Conservation (phyloP, 768 basidiomycete species). For the Leccinum obscurum region DNA sequence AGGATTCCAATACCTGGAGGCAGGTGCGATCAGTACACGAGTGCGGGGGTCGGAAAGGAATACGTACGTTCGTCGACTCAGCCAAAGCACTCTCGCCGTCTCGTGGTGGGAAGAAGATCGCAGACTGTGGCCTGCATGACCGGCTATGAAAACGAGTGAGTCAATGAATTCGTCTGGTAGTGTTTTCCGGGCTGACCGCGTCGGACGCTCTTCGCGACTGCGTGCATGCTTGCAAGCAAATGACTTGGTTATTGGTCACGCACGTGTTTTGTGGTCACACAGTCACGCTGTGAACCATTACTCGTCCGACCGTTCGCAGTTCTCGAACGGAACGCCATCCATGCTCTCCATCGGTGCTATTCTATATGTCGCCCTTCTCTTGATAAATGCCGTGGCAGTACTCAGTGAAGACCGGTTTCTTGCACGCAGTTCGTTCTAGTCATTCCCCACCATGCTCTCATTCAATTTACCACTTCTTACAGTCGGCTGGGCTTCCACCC, state of each 20-base stretch:
- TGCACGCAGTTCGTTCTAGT: constrained; percentile 68
- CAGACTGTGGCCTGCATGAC: constrained; percentile 9
- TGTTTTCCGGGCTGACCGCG: constrained; percentile 22
- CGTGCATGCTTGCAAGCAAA: constrained; percentile 28
- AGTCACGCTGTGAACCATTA: too few species aligned
- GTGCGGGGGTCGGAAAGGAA: background rate
- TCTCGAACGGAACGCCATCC: constrained; percentile 13
- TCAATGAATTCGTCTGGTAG: background rate
- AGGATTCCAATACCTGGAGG: constrained; percentile 54
- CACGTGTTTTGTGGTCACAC: background rate
- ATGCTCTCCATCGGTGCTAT: constrained; percentile 70
- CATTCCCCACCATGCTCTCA: constrained; percentile 5
- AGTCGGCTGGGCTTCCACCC: constrained; percentile 90
- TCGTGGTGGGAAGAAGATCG: constrained; percentile 11
- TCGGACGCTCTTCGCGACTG: constrained; percentile 25
- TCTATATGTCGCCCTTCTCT: constrained; percentile 81
- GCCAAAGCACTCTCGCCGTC: constrained; percentile 32
- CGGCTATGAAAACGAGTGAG: constrained; percentile 15
- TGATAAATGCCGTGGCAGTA: constrained; percentile 94
- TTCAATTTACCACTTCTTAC: constrained; percentile 20
- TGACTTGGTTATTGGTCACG: constrained; percentile 25
- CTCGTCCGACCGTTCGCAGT: constrained; percentile 1
- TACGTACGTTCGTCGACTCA: constrained; percentile 48
- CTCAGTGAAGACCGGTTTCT: constrained; percentile 97
- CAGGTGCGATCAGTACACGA: constrained; percentile 3